phyloP scores from a whole-genome alignment of 1,139 yeast species.

The Scheffersomyces cryptocercus region DNA sequence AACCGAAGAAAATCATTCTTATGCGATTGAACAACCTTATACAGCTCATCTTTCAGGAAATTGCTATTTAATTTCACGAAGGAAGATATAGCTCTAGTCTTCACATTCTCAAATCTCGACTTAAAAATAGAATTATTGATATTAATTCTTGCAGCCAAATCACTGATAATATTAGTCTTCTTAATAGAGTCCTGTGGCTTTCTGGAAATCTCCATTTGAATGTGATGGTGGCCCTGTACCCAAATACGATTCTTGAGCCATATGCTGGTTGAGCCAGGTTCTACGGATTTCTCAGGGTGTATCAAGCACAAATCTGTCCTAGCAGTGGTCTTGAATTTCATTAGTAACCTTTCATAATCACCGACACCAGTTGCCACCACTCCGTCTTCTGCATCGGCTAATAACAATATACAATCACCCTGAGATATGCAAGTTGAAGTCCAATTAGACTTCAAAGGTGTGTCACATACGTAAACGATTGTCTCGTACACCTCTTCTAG shows the following conservation, averaged over 20 bases:
- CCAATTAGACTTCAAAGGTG: constrained; percentile 84
- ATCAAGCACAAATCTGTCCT: constrained; percentile 82
- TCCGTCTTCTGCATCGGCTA: constrained; percentile 70
- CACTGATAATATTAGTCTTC: constrained; percentile 31
- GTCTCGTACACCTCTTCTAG: constrained; percentile 87
- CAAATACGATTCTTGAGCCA: constrained; percentile 87
- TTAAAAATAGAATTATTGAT: constrained; percentile 37
- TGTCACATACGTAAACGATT: constrained; percentile 85
- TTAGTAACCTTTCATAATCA: constrained; percentile 76
- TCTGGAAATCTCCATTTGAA: constrained; percentile 54
- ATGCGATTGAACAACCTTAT: constrained; percentile 46
- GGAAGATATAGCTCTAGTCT: constrained; percentile 30
- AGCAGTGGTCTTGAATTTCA: constrained; percentile 81
- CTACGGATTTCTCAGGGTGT: constrained; percentile 80
- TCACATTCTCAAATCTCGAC: constrained; percentile 34
- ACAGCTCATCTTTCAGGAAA: constrained; percentile 2
- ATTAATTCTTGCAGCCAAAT: constrained; percentile 39
- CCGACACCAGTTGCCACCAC: constrained; percentile 70
- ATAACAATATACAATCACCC: constrained; percentile 81
- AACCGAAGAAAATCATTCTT: constrained; percentile 87
- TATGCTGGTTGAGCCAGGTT: constrained; percentile 78
- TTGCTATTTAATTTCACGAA: constrained; percentile 19
- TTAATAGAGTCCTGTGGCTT: constrained; percentile 14
- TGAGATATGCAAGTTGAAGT: constrained; percentile 90
- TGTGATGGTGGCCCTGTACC: constrained; percentile 93